Base-by-base conservation (phyloP, 768 basidiomycete species). In the Suillus tomentosus region DNA sequence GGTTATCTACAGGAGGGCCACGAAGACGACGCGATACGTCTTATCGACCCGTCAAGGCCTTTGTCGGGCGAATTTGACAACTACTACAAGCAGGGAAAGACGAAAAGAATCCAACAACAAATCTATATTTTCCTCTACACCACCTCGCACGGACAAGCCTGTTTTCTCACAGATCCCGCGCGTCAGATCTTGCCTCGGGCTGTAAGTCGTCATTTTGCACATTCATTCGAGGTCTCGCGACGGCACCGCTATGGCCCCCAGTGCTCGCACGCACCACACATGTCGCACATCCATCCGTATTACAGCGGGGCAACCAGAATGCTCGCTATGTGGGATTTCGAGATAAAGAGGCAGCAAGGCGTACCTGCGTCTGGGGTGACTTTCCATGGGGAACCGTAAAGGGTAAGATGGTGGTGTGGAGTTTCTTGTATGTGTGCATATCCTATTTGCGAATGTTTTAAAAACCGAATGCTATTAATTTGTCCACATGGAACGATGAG, bases 111-210 rank as follows among this genome's bases (percentile, higher is more conserved):
- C 82, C 36, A 89, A 89, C 19, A 77, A 77, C 17, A 61, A 66
- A 43, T 59, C 53, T 1, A 50, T 71, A 57, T 73, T 71, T 70
- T 82, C 83, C 0, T 69, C 72, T 10, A 76, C 76, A 0, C 74
- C 76, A 6, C 76, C 81, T 14, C 70, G 79, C 4, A 75, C 77
- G 61, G 82, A 84, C 64, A 82, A 85, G 54, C 77, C 94, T 34
- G 81, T 87, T 2, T 88, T 90, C 85, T 62, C 83, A 88, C 90
- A 9, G 84, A 87, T 60, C 78, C 93, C 53, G 85, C 90, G 10
- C 80, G 87, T 31, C 79, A 82, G 66, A 83, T 89, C 11, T 84
- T 94, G 57, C 85, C 89, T 42, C 27, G 3, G 27, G 27, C 27
- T 27, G 91, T 92, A 72, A 65, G 88, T 80, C 63, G 15, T 34